Evolutionary conservation across 2,329 filamentous ascomycete species (phyloP), one percentile per base, ranked within the genome.

Genomic region (Aspergillus japonicus): DNA sequence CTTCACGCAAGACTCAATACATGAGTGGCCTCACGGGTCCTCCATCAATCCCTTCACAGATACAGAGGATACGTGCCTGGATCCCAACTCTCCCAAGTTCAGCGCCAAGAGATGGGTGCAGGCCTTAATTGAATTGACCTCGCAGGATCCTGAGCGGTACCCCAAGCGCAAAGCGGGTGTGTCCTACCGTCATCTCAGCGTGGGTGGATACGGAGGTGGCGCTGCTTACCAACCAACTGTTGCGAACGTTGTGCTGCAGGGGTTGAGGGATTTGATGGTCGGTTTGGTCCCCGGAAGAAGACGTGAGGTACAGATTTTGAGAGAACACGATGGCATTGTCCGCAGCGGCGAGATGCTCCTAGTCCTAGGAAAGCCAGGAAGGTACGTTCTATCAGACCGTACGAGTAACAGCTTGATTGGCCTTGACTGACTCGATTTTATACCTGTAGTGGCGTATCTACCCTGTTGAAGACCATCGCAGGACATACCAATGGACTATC

Each of bases 401-500:
- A 29, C 26, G 26, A 29, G 26, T 29, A 8, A 29, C 7, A 29
- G 26, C 26, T 10, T 29, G 26, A 29, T 29, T 10, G 7, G 7
- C 5, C 6, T 29, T 29, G 26, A 29, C 26, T 29, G 26, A 29
- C 26, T 29, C 7, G 2, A 29, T 29, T 29, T 26, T 7, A 5
- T 29, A 29, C 3, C 26, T 29, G 26, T 8, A 54, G 53, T 26
- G 72, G 73, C 50, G 94, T 91, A 74, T 90, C 88, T 12, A 94
- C 91, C 2, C 86, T 93, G 63, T 80, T 95, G 59, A 94, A 94
- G 80, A 90, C 89, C 0, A 83, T 94, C 64, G 85, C 90, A 8
- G 90, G 90, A 63, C 89, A 93, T 75, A 90, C 88, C 47, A 87
- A 91, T 66, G 90, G 90, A 50, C 88, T 93, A 69, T 84, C 83